Base-by-base conservation (phyloP, 139 green algal species). In the Ettlia oleoabundans region DNA sequence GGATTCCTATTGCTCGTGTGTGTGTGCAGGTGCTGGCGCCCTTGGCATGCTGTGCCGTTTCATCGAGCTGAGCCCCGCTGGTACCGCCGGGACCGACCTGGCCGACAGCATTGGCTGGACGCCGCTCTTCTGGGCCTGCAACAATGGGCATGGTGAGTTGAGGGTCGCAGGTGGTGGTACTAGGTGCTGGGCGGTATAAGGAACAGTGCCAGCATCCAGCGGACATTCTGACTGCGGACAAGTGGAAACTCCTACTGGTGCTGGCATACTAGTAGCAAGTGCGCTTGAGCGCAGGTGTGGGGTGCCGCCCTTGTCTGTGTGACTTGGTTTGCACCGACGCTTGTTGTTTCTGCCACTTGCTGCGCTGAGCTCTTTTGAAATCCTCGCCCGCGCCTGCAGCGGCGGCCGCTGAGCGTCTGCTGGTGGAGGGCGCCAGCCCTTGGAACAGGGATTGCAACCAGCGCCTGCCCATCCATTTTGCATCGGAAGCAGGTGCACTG, bases 401-500 rank as follows among this genome's bases (percentile, higher is more conserved):
- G 18, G 37, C 83, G 7, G 74, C 72, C 9, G 72, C 63, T 33
- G 58, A 80, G 72, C 65, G 47, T 6, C 72, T 86, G 82, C 78
- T 86, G 42, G 32, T 33, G 24, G 41, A 58, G 30, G 55, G 71
- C 24, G 82, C 82, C 72, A 76, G 51, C 72, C 58, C 70, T 18
- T 78, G 55, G 40, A 35, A 19, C 38, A 22, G 52, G 37, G 82
- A 86, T 43, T 83, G 82, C 84, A 88, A 82, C 63, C 71, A 70
- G 63, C 74, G 85, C 30, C 30, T 89, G 52, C 82, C 85, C 30
- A 75, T 89, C 47, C 85, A 89, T 63, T 89, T 85, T 70, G 80
- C 85, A 3, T 80, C 85, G 3, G 85, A 89, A 41, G 80, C 64
- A n/a, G n/a, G n/a, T n/a, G n/a, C n/a, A n/a, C n/a, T n/a, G n/a